Evolutionary conservation across 2,329 filamentous ascomycete species (phyloP), one percentile per base, ranked within the genome.

Genomic region (Huntiella moniliformis): DNA sequence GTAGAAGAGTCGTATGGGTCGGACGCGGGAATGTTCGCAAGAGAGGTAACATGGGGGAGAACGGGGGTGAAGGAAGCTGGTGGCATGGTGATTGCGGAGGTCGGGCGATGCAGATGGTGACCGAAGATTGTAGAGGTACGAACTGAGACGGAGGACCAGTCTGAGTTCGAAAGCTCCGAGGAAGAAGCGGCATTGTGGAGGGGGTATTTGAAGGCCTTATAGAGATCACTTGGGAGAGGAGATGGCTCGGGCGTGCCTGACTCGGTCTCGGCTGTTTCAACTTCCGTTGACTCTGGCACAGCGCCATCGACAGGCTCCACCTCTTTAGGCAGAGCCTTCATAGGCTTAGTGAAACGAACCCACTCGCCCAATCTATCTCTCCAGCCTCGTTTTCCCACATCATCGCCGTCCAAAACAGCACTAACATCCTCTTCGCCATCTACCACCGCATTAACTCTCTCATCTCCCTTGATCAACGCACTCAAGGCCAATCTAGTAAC

Each of bases 111-210:
- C 0, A 75, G 61, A 32, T 74, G 51, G 45, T 70, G 66, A 13
- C 72, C 72, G 52, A 75, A 75, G 2, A 61, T 59, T 8, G 69
- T 68, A 2, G 54, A 56, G 1, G 65, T 63, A 4, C 53, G 44
- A 13, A 37, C 48, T 15, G 35, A 36, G 6, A 50, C 12, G 7
- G 49, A 42, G 0, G 45, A 48, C 50, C 51, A 51, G n/a, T 38
- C 49, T 4, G 31, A 40, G 15, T 31, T 17, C 4, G 34, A n/a
- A n/a, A 33, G 5, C 33, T 32, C 33, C 12, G 35, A 36, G 6
- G 28, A 5, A 4, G 34, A 5, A 10, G 8, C 4, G 28, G 33
- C 16, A 5, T 31, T 17, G 12, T n/a, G 13, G 22, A 51, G 32
- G 4, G 49, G 49, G 43, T 44, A 48, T 15, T 45, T 46, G 44